Conservation (phyloP, 768 basidiomycete genomes). For the Mycena vitilis region DNA sequence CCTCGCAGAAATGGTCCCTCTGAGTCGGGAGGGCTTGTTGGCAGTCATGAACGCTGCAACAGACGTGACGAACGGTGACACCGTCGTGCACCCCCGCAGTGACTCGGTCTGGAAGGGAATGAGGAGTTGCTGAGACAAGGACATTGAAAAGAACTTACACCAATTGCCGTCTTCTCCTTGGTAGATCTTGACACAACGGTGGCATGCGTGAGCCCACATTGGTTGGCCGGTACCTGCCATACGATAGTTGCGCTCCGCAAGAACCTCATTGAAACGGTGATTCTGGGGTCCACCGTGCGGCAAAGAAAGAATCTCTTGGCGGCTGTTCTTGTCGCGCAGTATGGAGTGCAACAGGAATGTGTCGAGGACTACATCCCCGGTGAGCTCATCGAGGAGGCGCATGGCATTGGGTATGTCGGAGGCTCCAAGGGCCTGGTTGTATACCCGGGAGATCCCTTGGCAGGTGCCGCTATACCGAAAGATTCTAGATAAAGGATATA, state of each 20-base stretch:
- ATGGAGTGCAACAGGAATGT: background rate
- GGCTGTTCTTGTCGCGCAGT: background rate
- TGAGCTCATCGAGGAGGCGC: background rate
- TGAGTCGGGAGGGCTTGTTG: background rate
- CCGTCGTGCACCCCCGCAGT: conserved; percentile 17
- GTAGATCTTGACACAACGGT: conserved; percentile 18
- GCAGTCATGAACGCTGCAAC: conserved; percentile 17
- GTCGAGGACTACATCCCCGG: conserved; percentile 1
- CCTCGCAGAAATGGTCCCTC: background rate
- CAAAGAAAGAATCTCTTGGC: background rate
- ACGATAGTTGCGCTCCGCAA: conserved; percentile 2
- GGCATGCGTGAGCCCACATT: conserved; percentile 27
- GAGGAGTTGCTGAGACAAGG: too few relatives aligned
- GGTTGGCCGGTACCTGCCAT: conserved; percentile 23
- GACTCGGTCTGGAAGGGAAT: background rate
- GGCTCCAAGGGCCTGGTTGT: background rate
- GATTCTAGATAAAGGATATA: background rate
- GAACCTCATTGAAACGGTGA: background rate
- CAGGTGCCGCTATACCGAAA: background rate
- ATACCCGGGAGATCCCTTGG: conserved; percentile 9
- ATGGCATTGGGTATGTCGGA: conserved; percentile 1
- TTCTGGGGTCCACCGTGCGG: conserved; percentile 8
- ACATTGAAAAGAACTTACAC: background rate
- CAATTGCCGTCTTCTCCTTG: conserved; percentile 6
- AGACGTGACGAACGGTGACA: background rate